Percentiles rank a stretch among this genome's conserved stretches.
Evolutionary conservation across 495 filamentous ascomycete species (phyloP).

Genomic region (Tuber microsphaerosporum): DNA sequence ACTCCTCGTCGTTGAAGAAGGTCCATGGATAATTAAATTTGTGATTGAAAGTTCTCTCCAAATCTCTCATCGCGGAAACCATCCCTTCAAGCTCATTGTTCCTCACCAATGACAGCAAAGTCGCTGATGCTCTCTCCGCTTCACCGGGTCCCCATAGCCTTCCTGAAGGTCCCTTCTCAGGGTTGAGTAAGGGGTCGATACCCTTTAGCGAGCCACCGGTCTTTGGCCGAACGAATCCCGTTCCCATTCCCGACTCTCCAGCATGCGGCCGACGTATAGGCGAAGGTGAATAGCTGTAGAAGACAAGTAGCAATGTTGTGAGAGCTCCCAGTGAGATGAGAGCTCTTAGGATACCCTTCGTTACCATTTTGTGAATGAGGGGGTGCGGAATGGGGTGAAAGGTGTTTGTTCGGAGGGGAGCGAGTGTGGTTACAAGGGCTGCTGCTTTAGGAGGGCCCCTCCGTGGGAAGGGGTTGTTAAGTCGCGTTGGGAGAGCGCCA

Average conservation of each 20-base stretch:
- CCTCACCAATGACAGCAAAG: constrained; percentile 84
- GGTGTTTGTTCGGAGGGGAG: constrained; percentile 23
- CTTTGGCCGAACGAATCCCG: constrained; percentile 29
- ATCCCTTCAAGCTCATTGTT: constrained; percentile 81
- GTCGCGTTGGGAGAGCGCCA: background rate
- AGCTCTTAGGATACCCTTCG: constrained; percentile 26
- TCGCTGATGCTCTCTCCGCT: constrained; percentile 70
- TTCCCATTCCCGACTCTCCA: constrained; percentile 5
- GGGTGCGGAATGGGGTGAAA: background rate
- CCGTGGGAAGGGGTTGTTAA: background rate
- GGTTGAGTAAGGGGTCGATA: constrained; percentile 38
- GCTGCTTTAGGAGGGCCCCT: background rate
- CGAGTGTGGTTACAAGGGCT: background rate
- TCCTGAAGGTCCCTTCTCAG: constrained; percentile 37
- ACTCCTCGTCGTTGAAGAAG: constrained; percentile 94
- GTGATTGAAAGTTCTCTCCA: constrained; percentile 92
- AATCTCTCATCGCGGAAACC: constrained; percentile 76
- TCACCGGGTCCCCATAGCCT: constrained; percentile 38
- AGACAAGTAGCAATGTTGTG: constrained; percentile 25
- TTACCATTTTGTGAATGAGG: constrained; percentile 23
- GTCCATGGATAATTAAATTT: constrained; percentile 99
- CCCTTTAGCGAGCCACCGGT: constrained; percentile 38
- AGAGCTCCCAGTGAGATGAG: constrained; percentile 27
- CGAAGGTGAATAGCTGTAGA: constrained; percentile 36
- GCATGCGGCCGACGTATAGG: constrained; percentile 11